Percentiles rank a stretch among this genome's conserved stretches.
Evolutionary conservation across 371 early-diverging fungal species (phyloP).

Genomic region (Zychaea mexicana): DNA sequence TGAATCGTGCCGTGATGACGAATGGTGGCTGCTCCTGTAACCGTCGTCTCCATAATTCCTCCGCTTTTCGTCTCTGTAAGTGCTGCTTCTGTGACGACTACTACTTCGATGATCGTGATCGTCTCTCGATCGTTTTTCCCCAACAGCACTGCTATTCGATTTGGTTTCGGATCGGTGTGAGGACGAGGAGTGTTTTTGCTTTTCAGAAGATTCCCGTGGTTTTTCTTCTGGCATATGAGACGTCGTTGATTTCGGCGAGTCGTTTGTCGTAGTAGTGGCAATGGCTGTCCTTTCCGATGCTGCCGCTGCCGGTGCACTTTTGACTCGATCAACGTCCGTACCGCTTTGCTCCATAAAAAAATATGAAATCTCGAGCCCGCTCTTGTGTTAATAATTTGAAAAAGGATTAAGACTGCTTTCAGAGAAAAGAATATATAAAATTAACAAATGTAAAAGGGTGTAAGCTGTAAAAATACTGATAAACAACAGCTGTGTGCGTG

Average conservation of each 20-base stretch:
- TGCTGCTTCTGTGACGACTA: constrained; percentile 5
- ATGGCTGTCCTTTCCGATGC: too few species aligned
- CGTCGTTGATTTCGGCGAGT: background rate
- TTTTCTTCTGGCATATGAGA: background rate
- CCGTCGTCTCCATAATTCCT: constrained; percentile 16
- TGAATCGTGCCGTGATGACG: constrained; percentile 4
- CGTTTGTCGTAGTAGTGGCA: too few species aligned
- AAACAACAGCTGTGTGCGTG: too few species aligned
- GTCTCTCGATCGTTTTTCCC: constrained; percentile 21
- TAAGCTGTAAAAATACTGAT: too few species aligned
- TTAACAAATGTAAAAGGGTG: too few species aligned
- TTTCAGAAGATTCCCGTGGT: background rate
- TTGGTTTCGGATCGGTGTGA: background rate
- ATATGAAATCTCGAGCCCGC: too few species aligned
- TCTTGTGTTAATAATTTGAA: background rate
- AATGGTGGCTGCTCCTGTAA: constrained; percentile 2
- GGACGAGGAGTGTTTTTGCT: background rate
- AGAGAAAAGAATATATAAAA: too few species aligned
- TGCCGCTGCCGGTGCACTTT: too few species aligned
- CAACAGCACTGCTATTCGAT: background rate
- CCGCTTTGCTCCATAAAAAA: background rate
- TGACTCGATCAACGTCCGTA: background rate
- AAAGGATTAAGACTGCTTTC: too few species aligned
- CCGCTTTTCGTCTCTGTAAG: constrained; percentile 15
- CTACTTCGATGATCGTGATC: constrained; percentile 16